Conservation (phyloP, 768 basidiomycete genomes). For the Kwoniella dejecticola region DNA sequence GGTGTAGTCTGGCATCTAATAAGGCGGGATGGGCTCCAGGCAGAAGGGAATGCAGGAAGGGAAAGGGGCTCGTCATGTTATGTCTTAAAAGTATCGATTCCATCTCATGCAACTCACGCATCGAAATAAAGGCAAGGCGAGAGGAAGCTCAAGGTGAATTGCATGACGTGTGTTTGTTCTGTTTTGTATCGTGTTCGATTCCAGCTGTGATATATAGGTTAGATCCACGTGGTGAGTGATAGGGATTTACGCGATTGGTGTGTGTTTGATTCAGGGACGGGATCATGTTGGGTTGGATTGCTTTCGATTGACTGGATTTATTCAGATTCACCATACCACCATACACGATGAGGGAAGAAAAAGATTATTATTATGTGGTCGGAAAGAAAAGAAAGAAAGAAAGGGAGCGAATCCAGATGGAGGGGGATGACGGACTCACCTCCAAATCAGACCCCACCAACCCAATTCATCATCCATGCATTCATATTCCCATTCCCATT, state of each 20-base stretch:
- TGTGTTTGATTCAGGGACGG: too few species aligned
- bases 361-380: slow-evolving; percentile 3
- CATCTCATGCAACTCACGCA: neutral
- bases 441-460: neutral
- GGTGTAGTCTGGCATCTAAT: too few species aligned
- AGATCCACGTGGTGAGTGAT: neutral
- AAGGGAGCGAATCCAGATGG: neutral
- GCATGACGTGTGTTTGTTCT: too few species aligned
- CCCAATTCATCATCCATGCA: slow-evolving; percentile 1
- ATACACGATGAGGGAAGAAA: neutral
- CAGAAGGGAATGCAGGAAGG: too few species aligned
- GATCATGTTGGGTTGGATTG: too few species aligned
- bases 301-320: neutral
- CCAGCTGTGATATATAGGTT: neutral
- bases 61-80: too few species aligned
- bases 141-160: neutral
- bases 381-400: neutral
- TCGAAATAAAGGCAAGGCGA: neutral
- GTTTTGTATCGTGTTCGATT: too few species aligned
- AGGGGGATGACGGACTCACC: neutral
- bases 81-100: too few species aligned
- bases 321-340: neutral
- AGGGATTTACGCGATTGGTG: neutral
- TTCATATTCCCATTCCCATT: slow-evolving; percentile 1
- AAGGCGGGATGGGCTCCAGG: too few species aligned